These are phyloP conservation scores for Colletotrichum tanaceti DNA, from an alignment of 2,329 filamentous ascomycete species.

Conservation along the genomic window DNA sequence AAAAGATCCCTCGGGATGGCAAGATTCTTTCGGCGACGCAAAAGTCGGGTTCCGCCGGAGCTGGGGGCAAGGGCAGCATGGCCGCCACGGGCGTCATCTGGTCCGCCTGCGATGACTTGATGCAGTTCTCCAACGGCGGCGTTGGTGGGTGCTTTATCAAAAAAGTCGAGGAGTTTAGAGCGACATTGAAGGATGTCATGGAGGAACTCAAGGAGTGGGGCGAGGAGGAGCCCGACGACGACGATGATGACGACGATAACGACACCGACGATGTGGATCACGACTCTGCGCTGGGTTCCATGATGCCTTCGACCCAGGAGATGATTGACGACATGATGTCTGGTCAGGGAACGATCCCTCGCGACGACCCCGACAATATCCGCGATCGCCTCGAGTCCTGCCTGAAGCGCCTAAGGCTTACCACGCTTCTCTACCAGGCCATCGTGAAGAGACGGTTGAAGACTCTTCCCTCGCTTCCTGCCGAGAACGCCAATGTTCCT, in stretches of 20 bases:
- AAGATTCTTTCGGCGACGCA: conserved; percentile 60
- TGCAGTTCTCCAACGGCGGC: conserved; percentile 72
- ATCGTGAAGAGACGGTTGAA: conserved; percentile 77
- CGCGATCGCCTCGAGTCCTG: conserved; percentile 73
- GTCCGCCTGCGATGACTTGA: conserved; percentile 82
- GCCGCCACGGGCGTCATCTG: conserved; percentile 82
- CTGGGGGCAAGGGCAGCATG: conserved; percentile 63
- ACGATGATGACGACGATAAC: conserved; percentile 63
- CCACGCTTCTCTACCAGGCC: conserved; percentile 76
- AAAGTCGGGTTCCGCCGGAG: conserved; percentile 55
- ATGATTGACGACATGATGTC: conserved; percentile 77
- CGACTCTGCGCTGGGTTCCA: conserved; percentile 49
- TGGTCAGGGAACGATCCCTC: conserved; percentile 69
- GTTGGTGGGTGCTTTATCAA: conserved; percentile 76
- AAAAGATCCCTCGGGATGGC: conserved; percentile 69
- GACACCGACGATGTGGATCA: conserved; percentile 56
- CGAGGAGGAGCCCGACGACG: conserved; percentile 74
- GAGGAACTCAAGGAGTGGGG: conserved; percentile 91
- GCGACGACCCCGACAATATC: conserved; percentile 71
- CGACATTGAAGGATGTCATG: conserved; percentile 83
- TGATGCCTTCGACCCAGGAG: conserved; percentile 59
- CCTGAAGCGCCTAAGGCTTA: conserved; percentile 73
- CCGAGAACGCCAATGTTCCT: conserved; percentile 48
- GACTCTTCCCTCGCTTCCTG: conserved; percentile 60
- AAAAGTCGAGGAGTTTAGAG: conserved; percentile 79